Conservation (phyloP, 2,329 filamentous ascomycete genomes). For the Chaetomiaceae sp. region DNA sequence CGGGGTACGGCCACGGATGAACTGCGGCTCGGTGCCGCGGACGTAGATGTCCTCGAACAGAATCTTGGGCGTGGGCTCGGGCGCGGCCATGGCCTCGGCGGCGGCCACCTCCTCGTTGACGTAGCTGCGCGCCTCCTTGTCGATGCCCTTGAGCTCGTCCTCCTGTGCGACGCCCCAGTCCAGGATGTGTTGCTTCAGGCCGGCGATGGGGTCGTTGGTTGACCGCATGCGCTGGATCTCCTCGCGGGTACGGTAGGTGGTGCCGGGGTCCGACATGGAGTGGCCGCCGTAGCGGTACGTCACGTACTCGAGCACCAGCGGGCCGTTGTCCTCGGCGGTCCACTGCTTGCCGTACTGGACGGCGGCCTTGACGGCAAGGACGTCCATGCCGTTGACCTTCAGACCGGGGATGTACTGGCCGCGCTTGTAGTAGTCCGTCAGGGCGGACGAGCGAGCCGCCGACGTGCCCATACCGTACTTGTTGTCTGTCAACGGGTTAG, state of each 20-base stretch:
- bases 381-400: conserved; percentile 99
- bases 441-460: conserved; percentile 83
- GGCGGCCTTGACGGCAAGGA: conserved; percentile 93
- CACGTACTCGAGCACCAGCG: conserved; percentile 95
- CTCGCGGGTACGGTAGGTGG: conserved; percentile 97
- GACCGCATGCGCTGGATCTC: conserved; percentile 99
- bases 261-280: conserved; percentile 99
- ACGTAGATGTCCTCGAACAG: conserved; percentile 97
- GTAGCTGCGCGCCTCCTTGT: conserved; percentile 82
- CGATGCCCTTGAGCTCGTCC: conserved; percentile 91
- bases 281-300: conserved; percentile 99
- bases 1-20: conserved; percentile 76
- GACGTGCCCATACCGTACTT: conserved; percentile 99
- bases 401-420: conserved; percentile 99
- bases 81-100: conserved; percentile 80
- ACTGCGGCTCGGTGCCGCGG: conserved; percentile 76
- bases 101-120: conserved; percentile 86
- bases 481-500: conserved; percentile 63
- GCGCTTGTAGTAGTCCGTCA: conserved; percentile 99
- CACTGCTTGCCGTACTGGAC: conserved; percentile 91
- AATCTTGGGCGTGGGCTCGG: conserved; percentile 73
- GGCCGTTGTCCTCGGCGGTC: conserved; percentile 76
- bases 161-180: conserved; percentile 90
- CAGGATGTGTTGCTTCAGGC: conserved; percentile 94
- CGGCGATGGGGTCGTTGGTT: conserved; percentile 96